Percentiles rank a stretch among this genome's conserved stretches.
Conservation (phyloP, 257 asterid genomes). For the Fraxinus americana region DNA sequence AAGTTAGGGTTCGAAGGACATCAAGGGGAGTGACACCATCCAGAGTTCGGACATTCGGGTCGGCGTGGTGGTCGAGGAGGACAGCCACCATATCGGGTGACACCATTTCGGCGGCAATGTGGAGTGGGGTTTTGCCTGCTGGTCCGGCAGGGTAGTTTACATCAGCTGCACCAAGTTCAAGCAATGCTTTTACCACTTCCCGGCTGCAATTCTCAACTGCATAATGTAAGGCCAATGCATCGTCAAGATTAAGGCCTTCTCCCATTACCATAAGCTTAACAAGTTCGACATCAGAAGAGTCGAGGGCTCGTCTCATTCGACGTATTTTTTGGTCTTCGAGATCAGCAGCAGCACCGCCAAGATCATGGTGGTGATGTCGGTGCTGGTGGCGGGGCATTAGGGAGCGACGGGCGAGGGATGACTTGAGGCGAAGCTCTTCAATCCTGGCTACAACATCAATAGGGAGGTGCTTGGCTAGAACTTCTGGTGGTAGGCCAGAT, state of each 20-base stretch:
- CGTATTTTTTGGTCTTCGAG: constrained; percentile 87
- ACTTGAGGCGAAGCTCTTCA: constrained; percentile 88
- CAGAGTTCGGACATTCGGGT: constrained; percentile 77
- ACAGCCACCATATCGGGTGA: constrained; percentile 99
- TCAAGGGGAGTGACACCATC: constrained; percentile 86
- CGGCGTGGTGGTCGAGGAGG: constrained; percentile 92
- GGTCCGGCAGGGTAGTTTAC: constrained; percentile 93
- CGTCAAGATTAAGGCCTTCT: constrained; percentile 87
- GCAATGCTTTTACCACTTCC: constrained; percentile 82
- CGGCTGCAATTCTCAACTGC: constrained; percentile 87
- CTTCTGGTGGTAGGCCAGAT: constrained; percentile 90
- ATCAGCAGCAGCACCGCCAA: constrained; percentile 56
- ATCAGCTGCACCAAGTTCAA: constrained; percentile 95
- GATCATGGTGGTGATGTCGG: constrained; percentile 40
- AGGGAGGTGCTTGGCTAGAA: constrained; percentile 82
- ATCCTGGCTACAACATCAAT: constrained; percentile 83
- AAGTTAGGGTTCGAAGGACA: constrained; percentile 86
- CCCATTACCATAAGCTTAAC: constrained; percentile 99
- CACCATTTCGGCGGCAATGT: constrained; percentile 91
- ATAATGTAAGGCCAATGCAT: constrained; percentile 79
- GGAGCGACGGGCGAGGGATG: constrained; percentile 67
- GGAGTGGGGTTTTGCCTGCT: constrained; percentile 82
- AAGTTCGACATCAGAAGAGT: constrained; percentile 89
- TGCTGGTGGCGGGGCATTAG: constrained; percentile 55
- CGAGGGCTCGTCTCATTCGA: constrained; percentile 90